Conservation (phyloP, 768 basidiomycete species). For the Collybia sordida region DNA sequence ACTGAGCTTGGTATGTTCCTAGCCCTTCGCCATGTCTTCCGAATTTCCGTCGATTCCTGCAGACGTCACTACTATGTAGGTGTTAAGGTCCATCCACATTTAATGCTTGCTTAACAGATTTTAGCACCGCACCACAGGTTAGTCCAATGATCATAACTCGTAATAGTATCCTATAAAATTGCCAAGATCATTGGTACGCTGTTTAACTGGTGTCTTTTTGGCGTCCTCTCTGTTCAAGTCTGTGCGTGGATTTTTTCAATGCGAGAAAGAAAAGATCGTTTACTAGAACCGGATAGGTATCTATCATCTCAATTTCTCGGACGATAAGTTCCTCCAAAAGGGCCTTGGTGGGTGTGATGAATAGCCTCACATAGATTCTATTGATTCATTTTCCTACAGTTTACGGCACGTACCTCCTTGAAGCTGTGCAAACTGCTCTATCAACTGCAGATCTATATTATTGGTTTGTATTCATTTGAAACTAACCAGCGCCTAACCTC, state of each 20-base stretch:
- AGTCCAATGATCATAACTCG: background rate
- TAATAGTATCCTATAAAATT: background rate
- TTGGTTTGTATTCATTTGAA: background rate
- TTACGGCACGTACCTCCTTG: background rate
- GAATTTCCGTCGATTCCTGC: background rate
- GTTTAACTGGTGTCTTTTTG: slow-evolving; percentile 11
- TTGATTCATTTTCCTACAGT: background rate
- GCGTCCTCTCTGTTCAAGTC: slow-evolving; percentile 10
- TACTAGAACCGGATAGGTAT: background rate
- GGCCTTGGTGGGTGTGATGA: background rate
- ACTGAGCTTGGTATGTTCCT: too few relatives aligned
- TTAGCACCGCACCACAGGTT: slow-evolving; percentile 4
- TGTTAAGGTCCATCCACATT: background rate
- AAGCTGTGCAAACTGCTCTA: background rate
- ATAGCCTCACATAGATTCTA: too few relatives aligned
- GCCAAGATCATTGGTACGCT: slow-evolving; percentile 11
- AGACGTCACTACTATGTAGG: slow-evolving; percentile 1
- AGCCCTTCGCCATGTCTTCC: slow-evolving; percentile 1
- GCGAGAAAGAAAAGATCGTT: background rate
- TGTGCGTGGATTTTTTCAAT: background rate
- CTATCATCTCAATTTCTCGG: background rate
- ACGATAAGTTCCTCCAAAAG: background rate
- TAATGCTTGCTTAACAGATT: background rate
- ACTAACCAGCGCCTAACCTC: too few relatives aligned
- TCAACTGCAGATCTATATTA: background rate